Conservation (phyloP, 305 asterid species). For the Euphrasia arctica region DNA sequence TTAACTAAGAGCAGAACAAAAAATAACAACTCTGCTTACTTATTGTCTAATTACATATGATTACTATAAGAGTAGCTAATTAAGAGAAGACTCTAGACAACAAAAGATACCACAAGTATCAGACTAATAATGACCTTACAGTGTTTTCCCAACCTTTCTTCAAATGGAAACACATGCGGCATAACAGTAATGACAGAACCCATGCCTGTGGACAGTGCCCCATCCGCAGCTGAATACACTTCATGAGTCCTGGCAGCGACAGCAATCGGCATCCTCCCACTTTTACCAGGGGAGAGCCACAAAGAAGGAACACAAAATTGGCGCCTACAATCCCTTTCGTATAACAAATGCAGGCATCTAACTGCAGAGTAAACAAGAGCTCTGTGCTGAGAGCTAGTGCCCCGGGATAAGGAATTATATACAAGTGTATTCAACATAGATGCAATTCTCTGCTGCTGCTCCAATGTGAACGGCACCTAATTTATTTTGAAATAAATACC, state of each 20-base stretch:
- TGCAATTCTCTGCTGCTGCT: conserved; percentile 78
- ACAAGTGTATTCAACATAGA: conserved; percentile 73
- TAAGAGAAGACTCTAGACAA: conserved; percentile 9
- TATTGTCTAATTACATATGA: conserved; percentile 1
- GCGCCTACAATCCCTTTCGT: conserved; percentile 94
- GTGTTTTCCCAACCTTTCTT: conserved; percentile 63
- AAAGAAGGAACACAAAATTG: conserved; percentile 79
- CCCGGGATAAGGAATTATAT: conserved; percentile 64
- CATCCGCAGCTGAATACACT: conserved; percentile 56
- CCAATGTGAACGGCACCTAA: conserved; percentile 85
- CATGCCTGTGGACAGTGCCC: conserved; percentile 45
- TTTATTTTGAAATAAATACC: conserved; percentile 16
- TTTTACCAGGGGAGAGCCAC: conserved; percentile 95
- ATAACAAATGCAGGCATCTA: conserved; percentile 85
- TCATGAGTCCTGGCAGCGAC: conserved; percentile 94
- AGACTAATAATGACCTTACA: conserved; percentile 13
- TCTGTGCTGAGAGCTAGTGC: conserved; percentile 41
- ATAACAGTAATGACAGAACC: conserved; percentile 75
- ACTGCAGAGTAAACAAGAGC: conserved; percentile 74
- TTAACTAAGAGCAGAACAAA: not conserved
- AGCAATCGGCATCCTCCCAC: conserved; percentile 81
- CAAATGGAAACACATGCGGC: conserved; percentile 94
- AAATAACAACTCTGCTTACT: not conserved
- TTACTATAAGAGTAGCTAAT: not conserved
- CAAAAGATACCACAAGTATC: not conserved